A percentile compares a stretch with the other conserved stretches of the same genome.
These are phyloP conservation scores for Hypoxylon fuscum DNA, from an alignment of 495 filamentous ascomycete species.

Conservation along the genomic window DNA sequence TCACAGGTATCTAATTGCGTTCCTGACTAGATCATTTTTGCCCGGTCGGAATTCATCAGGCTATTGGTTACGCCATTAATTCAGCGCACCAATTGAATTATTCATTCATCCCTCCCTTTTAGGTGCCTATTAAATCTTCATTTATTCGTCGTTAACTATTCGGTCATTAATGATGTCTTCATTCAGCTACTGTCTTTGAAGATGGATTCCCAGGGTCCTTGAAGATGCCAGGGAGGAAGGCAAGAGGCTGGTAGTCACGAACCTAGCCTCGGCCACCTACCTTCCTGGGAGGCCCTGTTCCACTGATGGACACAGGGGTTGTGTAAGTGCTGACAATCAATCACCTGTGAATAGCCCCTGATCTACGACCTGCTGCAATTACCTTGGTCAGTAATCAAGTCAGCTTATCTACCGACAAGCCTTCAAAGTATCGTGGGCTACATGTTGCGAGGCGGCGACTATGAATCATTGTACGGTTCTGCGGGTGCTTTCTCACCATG, in stretches of 20 bases:
- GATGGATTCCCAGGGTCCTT: neutral
- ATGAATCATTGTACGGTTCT: too few species aligned
- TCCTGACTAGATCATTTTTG: neutral
- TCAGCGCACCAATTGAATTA: neutral
- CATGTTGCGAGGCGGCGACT: too few species aligned
- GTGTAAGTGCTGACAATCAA: conserved; percentile 29
- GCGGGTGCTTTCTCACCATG: too few species aligned
- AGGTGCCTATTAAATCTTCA: neutral
- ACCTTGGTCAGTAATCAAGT: neutral
- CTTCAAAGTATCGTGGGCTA: too few species aligned
- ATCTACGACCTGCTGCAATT: conserved; percentile 5
- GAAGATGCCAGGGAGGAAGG: neutral
- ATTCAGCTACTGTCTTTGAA: neutral
- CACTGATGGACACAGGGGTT: conserved; percentile 31
- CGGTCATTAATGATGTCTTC: neutral
- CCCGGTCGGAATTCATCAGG: neutral
- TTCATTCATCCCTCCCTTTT: neutral
- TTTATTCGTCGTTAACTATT: neutral
- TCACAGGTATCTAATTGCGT: neutral
- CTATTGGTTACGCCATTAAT: neutral
- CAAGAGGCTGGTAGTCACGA: conserved; percentile 1
- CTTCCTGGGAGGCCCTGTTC: conserved; percentile 13
- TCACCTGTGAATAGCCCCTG: conserved; percentile 11
- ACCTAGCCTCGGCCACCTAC: conserved; percentile 18
- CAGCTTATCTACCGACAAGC: neutral